Evolutionary conservation across 2,329 filamentous ascomycete genomes (phyloP), one percentile per base, ranked within the genome.

Genomic region (Metarhizium rileyi): DNA sequence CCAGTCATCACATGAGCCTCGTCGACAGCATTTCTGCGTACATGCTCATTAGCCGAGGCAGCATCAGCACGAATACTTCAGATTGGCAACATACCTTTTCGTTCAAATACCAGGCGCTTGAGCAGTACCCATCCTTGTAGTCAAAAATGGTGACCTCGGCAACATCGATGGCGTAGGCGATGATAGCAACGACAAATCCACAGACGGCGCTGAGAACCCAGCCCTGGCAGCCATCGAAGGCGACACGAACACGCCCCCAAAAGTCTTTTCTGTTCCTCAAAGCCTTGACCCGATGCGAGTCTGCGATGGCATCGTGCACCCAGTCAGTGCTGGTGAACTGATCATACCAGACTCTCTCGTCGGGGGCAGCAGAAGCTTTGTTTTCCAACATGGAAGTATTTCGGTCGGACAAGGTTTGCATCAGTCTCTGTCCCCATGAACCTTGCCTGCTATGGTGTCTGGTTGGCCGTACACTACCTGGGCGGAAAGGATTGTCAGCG

Each of bases 311-410:
- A 67, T 98, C 93, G 64, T 95, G 91, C 1, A 98, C 90, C 93
- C 93, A 98, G 66, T 98, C 91, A 49, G 89, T 96, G 6, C 88
- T 95, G 5, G 90, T 95, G 62, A 95, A 95, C 68, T 98, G 93
- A 71, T 98, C 93, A 69, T 97, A 97, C 93, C 93, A 97, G 9
- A 94, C 86, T 52, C 93, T 83, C 57, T 97, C 90, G 61, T 96
- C 87, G 46, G 84, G 73, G 58, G 81, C 84, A 9, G 86, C 68
- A 4, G 81, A 83, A 30, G 75, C 70, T 60, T 83, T 86, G 45
- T 83, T 83, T 54, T 85, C 81, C 53, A 74, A 66, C 67, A 84
- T 70, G 53, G 75, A 76, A 27, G 77, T 74, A 58, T 75, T 77
- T 54, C 74, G 71, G 59, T 77, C 82, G 51, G 69, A 72, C 50